Percentiles rank a stretch among this genome's conserved stretches.
These are phyloP conservation scores for Trametes cinnabarina DNA, from an alignment of 768 basidiomycete species.

Conservation along the genomic window DNA sequence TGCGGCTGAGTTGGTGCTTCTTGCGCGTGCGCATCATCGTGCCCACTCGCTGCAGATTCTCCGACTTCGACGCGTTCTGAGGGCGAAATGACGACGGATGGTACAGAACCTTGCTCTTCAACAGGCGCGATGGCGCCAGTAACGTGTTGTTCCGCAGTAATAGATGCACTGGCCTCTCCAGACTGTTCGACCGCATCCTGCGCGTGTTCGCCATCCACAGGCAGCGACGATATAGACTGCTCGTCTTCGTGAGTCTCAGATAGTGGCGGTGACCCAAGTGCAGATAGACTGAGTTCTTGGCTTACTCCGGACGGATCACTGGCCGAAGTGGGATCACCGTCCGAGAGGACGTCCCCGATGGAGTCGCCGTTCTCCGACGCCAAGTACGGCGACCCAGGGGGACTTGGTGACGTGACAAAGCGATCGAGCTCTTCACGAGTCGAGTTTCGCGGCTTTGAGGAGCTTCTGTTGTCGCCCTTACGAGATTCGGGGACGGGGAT, in stretches of 20 bases:
- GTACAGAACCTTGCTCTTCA: not conserved
- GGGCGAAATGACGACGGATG: not conserved
- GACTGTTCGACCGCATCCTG: not conserved
- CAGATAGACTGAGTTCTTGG: conserved; percentile 1
- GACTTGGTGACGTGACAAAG: conserved; percentile 17
- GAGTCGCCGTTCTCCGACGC: conserved; percentile 8
- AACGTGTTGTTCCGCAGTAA: not conserved
- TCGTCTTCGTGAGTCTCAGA: not conserved
- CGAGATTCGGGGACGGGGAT: conserved; percentile 15
- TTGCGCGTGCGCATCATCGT: not conserved
- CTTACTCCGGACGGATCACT: not conserved
- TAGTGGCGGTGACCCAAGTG: not conserved
- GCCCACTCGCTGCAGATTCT: not conserved
- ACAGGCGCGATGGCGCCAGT: not conserved
- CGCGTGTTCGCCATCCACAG: not conserved
- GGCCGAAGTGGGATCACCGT: conserved; percentile 2
- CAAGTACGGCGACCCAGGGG: conserved; percentile 18
- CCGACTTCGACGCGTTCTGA: not conserved
- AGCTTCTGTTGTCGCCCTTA: conserved; percentile 6
- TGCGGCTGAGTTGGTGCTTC: not conserved
- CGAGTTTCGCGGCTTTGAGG: conserved; percentile 10
- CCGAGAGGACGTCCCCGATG: conserved; percentile 8
- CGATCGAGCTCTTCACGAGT: conserved; percentile 21
- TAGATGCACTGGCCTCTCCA: not conserved
- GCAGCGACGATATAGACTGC: not conserved